Base-by-base conservation (phyloP, 306 rosid genomes). In the Mucuna pruriens region DNA sequence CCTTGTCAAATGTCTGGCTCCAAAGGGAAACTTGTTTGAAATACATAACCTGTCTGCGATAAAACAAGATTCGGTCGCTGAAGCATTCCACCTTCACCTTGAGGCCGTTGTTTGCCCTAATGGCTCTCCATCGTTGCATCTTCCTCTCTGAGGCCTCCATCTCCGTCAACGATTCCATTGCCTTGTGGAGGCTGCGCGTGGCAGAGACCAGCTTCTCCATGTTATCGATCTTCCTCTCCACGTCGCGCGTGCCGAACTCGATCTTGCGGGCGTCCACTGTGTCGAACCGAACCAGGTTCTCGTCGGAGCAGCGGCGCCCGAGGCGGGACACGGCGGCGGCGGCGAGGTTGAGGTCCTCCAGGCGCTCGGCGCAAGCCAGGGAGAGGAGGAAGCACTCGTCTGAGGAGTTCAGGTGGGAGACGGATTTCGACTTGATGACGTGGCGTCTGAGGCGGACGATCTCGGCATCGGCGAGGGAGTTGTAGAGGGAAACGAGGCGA, bases 11-110 rank as follows among this genome's bases (percentile, higher is more conserved):
- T 6, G 90, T 74, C 31, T 86, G 85, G 67, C 61, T 83, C 97
- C 97, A 93, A 1, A 93, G 87, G 7, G 97, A 93, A 9, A n/a
- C 64, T n/a, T 85, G 89, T 33, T 79, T 93, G 80, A 46, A 89
- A 80, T 80, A 86, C 6, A 75, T 75, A 2, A 93, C 86, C 9
- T 87, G 88, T 15, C 87, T 85, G 23, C 60, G 81, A 72, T 72
- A 82, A n/a, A 4, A 29, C 0, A 34, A 9, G 3, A 90, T 82
- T 70, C 74, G 86, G 1, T 84, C 84, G 0, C 54, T 75, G 9
- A 88, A 79, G 45, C 77, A 29, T 4, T 93, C 90, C 3, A 84
- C 66, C 34, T 84, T 90, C 8, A 85, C 71, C 20, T 75, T 82
- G 2, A 40, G 61, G 10, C 75, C 82, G 1, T 83, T 82, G 19